phyloP scores from a whole-genome alignment of 164 flowering plant species.

The Tetracentron sinense region DNA sequence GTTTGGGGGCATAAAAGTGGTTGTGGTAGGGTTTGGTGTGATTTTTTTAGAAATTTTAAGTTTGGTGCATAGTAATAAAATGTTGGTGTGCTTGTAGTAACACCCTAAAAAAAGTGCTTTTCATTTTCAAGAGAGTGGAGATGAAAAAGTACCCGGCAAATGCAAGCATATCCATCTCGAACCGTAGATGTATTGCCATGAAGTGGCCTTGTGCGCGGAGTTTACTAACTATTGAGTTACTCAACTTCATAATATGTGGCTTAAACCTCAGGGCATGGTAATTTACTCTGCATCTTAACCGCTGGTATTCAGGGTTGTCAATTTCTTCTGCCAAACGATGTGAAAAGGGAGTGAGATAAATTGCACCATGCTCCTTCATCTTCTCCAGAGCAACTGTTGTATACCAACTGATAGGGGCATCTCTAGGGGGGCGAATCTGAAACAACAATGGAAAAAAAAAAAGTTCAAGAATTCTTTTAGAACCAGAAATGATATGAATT shows the following conservation, averaged over 20 bases:
- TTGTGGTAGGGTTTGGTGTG: no score
- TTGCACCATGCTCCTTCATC: conserved; percentile 95
- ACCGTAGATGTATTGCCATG: conserved; percentile 99
- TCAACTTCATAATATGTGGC: conserved; percentile 81
- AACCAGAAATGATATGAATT: conserved; percentile 1
- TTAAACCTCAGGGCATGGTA: conserved; percentile 92
- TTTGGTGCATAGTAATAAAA: no score
- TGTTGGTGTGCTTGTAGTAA: no score
- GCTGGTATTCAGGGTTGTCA: conserved; percentile 88
- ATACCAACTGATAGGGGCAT: conserved; percentile 93
- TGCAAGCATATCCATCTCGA: conserved; percentile 99
- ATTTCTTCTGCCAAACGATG: conserved; percentile 97
- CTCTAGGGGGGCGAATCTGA: conserved; percentile 92
- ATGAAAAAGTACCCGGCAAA: conserved; percentile 84
- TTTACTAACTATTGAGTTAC: conserved; percentile 68
- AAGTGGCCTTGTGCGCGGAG: conserved; percentile 90
- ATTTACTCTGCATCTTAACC: conserved; percentile 94
- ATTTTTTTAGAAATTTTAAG: no score
- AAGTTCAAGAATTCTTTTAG: neutral
- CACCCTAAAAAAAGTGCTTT: neutral
- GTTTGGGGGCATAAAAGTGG: no score
- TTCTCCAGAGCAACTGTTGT: conserved; percentile 66
- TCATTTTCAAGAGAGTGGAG: conserved; percentile 1
- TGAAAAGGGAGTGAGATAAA: conserved; percentile 93
- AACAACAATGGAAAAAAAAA: neutral